Percentiles rank a stretch among this genome's conserved stretches.
Evolutionary conservation across 768 basidiomycete species (phyloP).

Genomic region (Agaricus blazei): DNA sequence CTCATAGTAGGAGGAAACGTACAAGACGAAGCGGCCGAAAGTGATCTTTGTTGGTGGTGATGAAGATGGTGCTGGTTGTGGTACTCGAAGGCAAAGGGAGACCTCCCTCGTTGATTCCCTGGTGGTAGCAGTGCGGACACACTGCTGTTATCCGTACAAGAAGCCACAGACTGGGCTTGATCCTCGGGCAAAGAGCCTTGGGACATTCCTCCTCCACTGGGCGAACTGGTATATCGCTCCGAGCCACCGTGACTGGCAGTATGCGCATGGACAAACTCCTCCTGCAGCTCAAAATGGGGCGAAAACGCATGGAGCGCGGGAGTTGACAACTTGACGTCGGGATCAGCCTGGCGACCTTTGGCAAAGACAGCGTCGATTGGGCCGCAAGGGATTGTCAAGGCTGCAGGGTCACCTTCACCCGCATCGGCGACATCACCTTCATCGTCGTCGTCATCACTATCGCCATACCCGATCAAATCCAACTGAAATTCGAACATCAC

Average conservation of each 20-base stretch:
- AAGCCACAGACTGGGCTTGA: not conserved
- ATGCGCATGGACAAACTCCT: constrained; percentile 17
- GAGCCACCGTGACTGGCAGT: not conserved
- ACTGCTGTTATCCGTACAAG: not conserved
- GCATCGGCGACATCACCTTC: constrained; percentile 4
- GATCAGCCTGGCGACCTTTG: not conserved
- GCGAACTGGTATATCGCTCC: not conserved
- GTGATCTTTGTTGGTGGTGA: not conserved
- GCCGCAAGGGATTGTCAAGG: not conserved
- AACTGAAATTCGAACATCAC: constrained; percentile 65
- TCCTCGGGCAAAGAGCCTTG: not conserved
- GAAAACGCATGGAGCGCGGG: constrained; percentile 29
- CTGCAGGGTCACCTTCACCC: not conserved
- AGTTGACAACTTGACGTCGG: constrained; percentile 1
- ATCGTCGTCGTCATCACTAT: constrained; percentile 5
- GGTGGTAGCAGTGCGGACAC: not conserved
- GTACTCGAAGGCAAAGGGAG: not conserved
- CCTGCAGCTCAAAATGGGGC: constrained; percentile 30
- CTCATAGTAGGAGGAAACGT: not conserved
- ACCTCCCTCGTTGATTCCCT: not conserved
- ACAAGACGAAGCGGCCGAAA: not conserved
- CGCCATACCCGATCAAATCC: constrained; percentile 22
- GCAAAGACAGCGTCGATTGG: not conserved
- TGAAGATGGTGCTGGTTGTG: not conserved
- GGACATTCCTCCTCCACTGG: not conserved